phyloP scores from a whole-genome alignment of 1,284 basidiomycete genomes.

The Coriolopsis trogii region DNA sequence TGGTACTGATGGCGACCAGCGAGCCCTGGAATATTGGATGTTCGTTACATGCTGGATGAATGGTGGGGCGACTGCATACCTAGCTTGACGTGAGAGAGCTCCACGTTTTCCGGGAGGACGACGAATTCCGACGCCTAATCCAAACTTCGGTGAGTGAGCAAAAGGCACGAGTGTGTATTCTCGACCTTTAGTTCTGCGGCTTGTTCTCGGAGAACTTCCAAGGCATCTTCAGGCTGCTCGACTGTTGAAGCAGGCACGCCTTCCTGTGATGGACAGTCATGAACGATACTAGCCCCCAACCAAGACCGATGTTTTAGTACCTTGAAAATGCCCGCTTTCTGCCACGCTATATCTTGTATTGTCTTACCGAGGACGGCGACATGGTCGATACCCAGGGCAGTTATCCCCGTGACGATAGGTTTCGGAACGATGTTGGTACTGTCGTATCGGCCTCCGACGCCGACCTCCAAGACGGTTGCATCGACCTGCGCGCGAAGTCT shows the following conservation, averaged over 20 bases:
- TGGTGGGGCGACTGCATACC: slow-evolving; percentile 46
- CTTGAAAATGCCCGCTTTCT: slow-evolving; percentile 99
- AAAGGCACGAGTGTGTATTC: too few species aligned
- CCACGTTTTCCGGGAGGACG: slow-evolving; percentile 52
- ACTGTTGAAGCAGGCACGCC: slow-evolving; percentile 88
- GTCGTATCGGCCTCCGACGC: slow-evolving; percentile 94
- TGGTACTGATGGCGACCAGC: slow-evolving; percentile 88
- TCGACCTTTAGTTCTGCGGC: slow-evolving; percentile 75
- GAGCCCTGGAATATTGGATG: slow-evolving; percentile 64
- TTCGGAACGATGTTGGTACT: slow-evolving; percentile 95
- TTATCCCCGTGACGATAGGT: slow-evolving; percentile 89
- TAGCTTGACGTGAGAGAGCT: slow-evolving; percentile 59
- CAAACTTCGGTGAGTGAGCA: too few species aligned
- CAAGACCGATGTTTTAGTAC: slow-evolving; percentile 35
- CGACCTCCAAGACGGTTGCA: slow-evolving; percentile 95
- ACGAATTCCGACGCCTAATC: slow-evolving; percentile 52
- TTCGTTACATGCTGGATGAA: background rate
- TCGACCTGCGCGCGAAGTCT: slow-evolving; percentile 54
- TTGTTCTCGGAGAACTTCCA: slow-evolving; percentile 66
- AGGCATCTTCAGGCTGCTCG: slow-evolving; percentile 70
- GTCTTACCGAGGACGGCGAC: slow-evolving; percentile 91
- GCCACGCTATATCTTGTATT: slow-evolving; percentile 87
- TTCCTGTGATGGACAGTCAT: slow-evolving; percentile 43
- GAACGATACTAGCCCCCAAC: background rate
- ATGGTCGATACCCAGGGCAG: slow-evolving; percentile 93